Evolutionary conservation across 1,284 basidiomycete species (phyloP).

Genomic region (Marasmius fiardii): DNA sequence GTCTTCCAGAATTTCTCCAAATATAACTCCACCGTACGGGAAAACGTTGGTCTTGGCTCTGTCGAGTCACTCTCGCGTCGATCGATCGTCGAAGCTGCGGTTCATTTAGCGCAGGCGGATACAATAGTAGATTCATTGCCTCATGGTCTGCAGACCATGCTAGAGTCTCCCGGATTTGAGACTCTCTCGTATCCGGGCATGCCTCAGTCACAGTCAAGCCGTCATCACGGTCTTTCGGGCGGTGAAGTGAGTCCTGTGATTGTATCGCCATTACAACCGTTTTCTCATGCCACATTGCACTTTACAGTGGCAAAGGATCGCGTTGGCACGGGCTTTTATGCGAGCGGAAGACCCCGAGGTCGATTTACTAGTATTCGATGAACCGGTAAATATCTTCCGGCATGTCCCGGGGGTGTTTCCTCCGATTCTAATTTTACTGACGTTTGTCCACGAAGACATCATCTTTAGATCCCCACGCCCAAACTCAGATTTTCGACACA

Average conservation of each 20-base stretch:
- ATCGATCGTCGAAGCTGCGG: constrained; percentile 53
- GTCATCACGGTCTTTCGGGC: constrained; percentile 68
- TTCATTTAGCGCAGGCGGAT: constrained; percentile 65
- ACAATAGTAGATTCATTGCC: constrained; percentile 60
- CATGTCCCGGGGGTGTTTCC: not conserved
- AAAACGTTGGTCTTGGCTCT: constrained; percentile 78
- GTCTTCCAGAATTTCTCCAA: constrained; percentile 83
- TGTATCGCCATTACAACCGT: constrained; percentile 4
- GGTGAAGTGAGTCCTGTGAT: constrained; percentile 56
- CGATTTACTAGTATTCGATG: constrained; percentile 78
- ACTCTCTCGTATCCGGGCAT: constrained; percentile 38
- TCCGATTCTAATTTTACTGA: constrained; percentile 6
- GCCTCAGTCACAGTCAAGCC: constrained; percentile 22
- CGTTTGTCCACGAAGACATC: constrained; percentile 51
- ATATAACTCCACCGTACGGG: constrained; percentile 68
- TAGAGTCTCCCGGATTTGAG: constrained; percentile 61
- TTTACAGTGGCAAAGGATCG: constrained; percentile 79
- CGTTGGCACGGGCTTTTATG: constrained; percentile 82
- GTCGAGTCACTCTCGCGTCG: constrained; percentile 52
- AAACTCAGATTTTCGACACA: constrained; percentile 74
- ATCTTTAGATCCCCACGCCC: constrained; percentile 76
- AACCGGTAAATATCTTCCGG: constrained; percentile 50
- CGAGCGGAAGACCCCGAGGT: constrained; percentile 69
- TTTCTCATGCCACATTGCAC: constrained; percentile 11
- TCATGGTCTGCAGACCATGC: constrained; percentile 59